Evolutionary conservation across 768 basidiomycete species (phyloP), one percentile per base, ranked within the genome.

Genomic region (Trametes meyenii): DNA sequence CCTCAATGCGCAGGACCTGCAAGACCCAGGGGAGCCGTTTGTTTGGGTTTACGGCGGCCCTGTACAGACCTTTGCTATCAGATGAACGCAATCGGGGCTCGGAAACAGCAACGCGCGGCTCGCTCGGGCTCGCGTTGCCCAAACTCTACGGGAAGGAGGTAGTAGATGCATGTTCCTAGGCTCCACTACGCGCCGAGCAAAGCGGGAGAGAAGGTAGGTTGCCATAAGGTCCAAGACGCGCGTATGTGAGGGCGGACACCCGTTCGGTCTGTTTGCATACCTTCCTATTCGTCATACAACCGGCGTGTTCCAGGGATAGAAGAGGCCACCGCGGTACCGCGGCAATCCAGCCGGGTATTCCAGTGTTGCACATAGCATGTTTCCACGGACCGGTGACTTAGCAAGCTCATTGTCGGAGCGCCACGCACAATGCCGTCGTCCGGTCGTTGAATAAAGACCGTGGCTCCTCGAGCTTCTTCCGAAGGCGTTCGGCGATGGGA

Each of bases 341-440:
- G 55, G 55, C 29, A 21, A 19, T 17, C 19, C 45, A 2, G 3
- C 13, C 45, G 24, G 40, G 49, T 39, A 50, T 5, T 33, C 23
- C 33, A 19, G 33, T 50, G 49, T 24, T 43, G 26, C 29, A 39
- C 40, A 29, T 36, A 21, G 26, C 40, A 39, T 29, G 5, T 44
- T 48, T 33, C n/a, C 40, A 51, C 38, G 23, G 14, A 33, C 57
- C 49, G 57, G 49, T 26, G 49, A 50, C 49, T 43, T 50, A 58
- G 26, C n/a, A 43, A 33, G 29, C 35, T 38, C 55, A 24, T 17
- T 12, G 33, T 43, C 26, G 19, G 24, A 29, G 24, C 23, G 19
- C 44, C 24, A 24, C 56, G 50, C 42, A 17, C 26, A 19, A 12
- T 33, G 49, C 49, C 33, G 33, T 40, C 16, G 49, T 17, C 40